Percentiles rank a stretch among this genome's conserved stretches.
Conservation (phyloP, 2,329 filamentous ascomycete species). For the Didymellaceae sp. region DNA sequence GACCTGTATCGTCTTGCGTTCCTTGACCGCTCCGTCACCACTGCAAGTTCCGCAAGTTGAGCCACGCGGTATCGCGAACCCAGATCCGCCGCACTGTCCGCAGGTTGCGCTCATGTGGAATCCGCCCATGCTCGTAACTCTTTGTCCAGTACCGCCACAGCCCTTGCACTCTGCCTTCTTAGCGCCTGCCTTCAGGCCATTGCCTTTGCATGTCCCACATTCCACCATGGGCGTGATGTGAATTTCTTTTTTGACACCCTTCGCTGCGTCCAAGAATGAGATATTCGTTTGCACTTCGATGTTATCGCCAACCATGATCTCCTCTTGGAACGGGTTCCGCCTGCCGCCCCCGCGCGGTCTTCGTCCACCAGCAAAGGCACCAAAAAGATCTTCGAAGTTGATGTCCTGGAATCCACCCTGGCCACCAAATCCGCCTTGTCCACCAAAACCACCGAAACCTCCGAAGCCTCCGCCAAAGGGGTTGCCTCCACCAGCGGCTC, state of each 20-base stretch:
- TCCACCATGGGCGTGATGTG: constrained; percentile 79
- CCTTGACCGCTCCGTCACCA: constrained; percentile 83
- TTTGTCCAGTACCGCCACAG: constrained; percentile 85
- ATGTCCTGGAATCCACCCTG: constrained; percentile 79
- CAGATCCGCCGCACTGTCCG: constrained; percentile 78
- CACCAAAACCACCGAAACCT: constrained; percentile 56
- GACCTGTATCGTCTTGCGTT: constrained; percentile 81
- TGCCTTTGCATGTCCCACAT: constrained; percentile 84
- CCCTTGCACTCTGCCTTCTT: constrained; percentile 75
- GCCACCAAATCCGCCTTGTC: constrained; percentile 67
- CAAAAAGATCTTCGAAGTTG: constrained; percentile 96
- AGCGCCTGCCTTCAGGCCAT: constrained; percentile 81
- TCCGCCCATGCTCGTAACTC: constrained; percentile 88
- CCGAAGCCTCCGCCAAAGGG: constrained; percentile 66
- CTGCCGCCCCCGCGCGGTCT: constrained; percentile 59
- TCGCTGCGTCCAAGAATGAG: constrained; percentile 94
- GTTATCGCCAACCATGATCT: constrained; percentile 88
- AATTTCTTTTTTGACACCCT: constrained; percentile 88
- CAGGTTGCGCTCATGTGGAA: constrained; percentile 98
- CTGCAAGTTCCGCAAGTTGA: constrained; percentile 80
- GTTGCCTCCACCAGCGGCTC: constrained; percentile 67
- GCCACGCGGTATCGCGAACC: constrained; percentile 76
- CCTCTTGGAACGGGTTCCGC: constrained; percentile 76
- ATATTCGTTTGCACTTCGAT: constrained; percentile 94
- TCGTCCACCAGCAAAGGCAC: constrained; percentile 74